A percentile compares a stretch with the other conserved stretches of the same genome.
Evolutionary conservation across 2,329 filamentous ascomycete species (phyloP).

Genomic region (Penicillium rolfsii): DNA sequence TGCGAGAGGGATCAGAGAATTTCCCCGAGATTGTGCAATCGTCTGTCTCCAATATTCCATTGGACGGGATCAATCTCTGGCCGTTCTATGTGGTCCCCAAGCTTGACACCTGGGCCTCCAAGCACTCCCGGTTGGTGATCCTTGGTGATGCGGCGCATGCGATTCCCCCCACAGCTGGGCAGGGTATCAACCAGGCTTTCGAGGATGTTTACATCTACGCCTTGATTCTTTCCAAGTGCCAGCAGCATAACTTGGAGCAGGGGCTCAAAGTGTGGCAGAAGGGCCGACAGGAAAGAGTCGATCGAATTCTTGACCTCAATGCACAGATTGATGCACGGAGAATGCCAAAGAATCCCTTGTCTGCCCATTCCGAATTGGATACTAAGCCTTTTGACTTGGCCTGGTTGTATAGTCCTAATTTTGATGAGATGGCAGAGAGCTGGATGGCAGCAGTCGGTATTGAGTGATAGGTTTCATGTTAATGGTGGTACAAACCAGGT

Average conservation of each 20-base stretch:
- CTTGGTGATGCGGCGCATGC: slow-evolving; percentile 67
- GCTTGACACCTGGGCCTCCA: slow-evolving; percentile 51
- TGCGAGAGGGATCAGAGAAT: slow-evolving; percentile 39
- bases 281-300: slow-evolving; percentile 53
- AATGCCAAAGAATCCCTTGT: slow-evolving; percentile 40
- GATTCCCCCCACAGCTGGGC: slow-evolving; percentile 62
- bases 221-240: slow-evolving; percentile 41
- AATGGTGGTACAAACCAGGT: background rate
- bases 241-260: slow-evolving; percentile 27
- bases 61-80: slow-evolving; percentile 51
- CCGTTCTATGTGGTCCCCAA: slow-evolving; percentile 55
- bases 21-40: slow-evolving; percentile 44
- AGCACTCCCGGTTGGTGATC: slow-evolving; percentile 46
- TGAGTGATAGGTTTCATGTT: background rate
- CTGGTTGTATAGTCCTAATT: slow-evolving; percentile 51
- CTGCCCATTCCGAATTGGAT: slow-evolving; percentile 19
- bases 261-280: slow-evolving; percentile 52
- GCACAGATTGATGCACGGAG: slow-evolving; percentile 53
- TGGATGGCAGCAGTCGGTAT: slow-evolving; percentile 26
- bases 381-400: slow-evolving; percentile 42
- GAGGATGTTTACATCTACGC: slow-evolving; percentile 56
- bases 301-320: slow-evolving; percentile 54
- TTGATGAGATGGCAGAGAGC: slow-evolving; percentile 41
- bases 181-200: slow-evolving; percentile 62
- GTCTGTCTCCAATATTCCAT: slow-evolving; percentile 43